A percentile compares a stretch with the other conserved stretches of the same genome.
Conservation (phyloP, 2,329 filamentous ascomycete species). For the Penicillium oxalicum region DNA sequence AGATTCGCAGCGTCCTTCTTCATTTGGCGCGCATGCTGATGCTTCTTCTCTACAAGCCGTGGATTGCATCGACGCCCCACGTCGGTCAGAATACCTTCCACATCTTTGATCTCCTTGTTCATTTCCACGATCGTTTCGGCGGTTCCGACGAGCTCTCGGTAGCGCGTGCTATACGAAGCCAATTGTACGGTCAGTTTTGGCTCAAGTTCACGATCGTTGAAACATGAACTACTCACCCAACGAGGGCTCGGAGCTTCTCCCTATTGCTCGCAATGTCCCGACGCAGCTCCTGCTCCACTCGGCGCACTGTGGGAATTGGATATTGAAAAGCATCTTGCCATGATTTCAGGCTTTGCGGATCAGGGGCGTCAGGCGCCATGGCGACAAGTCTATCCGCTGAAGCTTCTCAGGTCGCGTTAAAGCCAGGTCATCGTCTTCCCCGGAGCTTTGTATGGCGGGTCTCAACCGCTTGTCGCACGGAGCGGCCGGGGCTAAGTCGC, state of each 20-base stretch:
- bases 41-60: conserved; percentile 61
- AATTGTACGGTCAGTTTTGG: not conserved
- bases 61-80: conserved; percentile 76
- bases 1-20: conserved; percentile 31
- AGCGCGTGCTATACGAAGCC: conserved; percentile 50
- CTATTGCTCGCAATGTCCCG: conserved; percentile 57
- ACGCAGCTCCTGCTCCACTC: conserved; percentile 59
- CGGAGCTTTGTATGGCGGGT: not conserved
- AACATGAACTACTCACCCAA: conserved; percentile 48
- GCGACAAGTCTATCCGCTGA: conserved; percentile 12
- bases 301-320: conserved; percentile 56
- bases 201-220: conserved; percentile 3
- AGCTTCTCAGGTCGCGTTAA: conserved; percentile 2
- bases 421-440: conserved; percentile 7
- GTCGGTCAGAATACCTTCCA: conserved; percentile 63
- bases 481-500: not conserved
- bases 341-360: conserved; percentile 51
- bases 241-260: conserved; percentile 60
- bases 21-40: conserved; percentile 50
- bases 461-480: too few relatives aligned
- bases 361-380: conserved; percentile 53
- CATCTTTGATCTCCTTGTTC: conserved; percentile 68
- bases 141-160: conserved; percentile 84
- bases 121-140: conserved; percentile 92
- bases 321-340: conserved; percentile 66